phyloP scores from a whole-genome alignment of 176 grass and related monocot species.

The Bonia amplexicaulis region DNA sequence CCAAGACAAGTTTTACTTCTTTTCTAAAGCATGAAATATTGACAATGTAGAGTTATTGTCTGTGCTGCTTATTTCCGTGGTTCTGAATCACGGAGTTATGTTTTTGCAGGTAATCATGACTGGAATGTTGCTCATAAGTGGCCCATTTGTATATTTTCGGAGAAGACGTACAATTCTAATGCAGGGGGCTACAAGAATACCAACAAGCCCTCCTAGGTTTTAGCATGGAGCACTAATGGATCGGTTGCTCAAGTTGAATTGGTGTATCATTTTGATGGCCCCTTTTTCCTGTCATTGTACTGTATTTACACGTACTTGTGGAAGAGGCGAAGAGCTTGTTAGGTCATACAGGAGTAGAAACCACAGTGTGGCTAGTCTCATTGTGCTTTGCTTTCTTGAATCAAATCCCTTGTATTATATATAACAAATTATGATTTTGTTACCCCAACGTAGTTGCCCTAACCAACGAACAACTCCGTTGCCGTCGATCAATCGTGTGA shows the following conservation, averaged over 20 bases:
- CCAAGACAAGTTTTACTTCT: not conserved
- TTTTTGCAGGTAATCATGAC: conserved; percentile 65
- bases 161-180: conserved; percentile 40
- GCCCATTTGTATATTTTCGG: conserved; percentile 68
- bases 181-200: conserved; percentile 67
- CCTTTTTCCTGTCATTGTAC: not conserved
- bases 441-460: not conserved
- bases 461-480: not conserved
- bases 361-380: conserved; percentile 12
- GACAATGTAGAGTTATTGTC: not conserved
- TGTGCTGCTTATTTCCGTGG: not conserved
- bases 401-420: conserved; percentile 21
- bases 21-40: not conserved
- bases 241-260: not conserved
- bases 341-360: conserved; percentile 32
- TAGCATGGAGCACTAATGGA: conserved; percentile 26
- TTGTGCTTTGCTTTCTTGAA: not conserved
- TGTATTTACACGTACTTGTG: conserved; percentile 30
- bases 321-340: conserved; percentile 15
- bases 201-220: conserved; percentile 68
- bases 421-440: conserved; percentile 22
- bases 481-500: not conserved
- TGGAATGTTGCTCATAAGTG: conserved; percentile 73
- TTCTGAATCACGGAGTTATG: conserved; percentile 2
- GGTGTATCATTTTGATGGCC: conserved; percentile 13